Evolutionary conservation across 1,139 yeast species (phyloP), one percentile per base, ranked within the genome.

Genomic region (Yamadazyma diospyri): DNA sequence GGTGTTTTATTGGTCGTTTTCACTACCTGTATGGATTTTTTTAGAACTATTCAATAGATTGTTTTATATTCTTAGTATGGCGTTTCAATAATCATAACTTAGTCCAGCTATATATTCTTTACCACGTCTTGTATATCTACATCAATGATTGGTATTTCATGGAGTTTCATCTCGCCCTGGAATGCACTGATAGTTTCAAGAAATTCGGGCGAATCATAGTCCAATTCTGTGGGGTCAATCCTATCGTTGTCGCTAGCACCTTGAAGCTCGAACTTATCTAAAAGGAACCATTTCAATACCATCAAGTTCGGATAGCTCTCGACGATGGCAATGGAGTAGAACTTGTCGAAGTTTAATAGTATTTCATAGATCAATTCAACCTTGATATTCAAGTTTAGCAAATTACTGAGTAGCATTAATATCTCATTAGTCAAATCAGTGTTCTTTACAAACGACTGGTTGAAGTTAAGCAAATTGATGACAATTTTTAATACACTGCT

Each of bases 1-100:
- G 98, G 98, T 69, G 89, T 94, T 48, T 70, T 94, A 55, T 73
- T 92, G 58, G 97, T 94, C 34, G 98, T 94, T 13, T 92, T 88
- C 70, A 87, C 97, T 32, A 73, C 89, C 23, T 80, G 92, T 50
- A 88, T 89, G 95, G 96, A 89, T 58, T 86, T 88, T 69, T 92
- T 92, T 70, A 76, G 95, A 64, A 67, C 74, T 21, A 29, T 37
- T 24, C 36, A 34, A 24, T 31, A 25, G 29, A 21, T 18, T 11
- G 8, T 13, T 9, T 14, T 13, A 22, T 22, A 16, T 23, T n/a
- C n/a, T n/a, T n/a, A n/a, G n/a, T n/a, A n/a, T n/a, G n/a, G n/a
- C n/a, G n/a, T n/a, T 12, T 12, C 5, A 15, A n/a, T n/a, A n/a
- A n/a, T n/a, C n/a, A n/a, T n/a, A n/a, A n/a, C n/a, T n/a, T n/a